phyloP scores from a whole-genome alignment of 495 filamentous ascomycete genomes.

The Entonaema liquescens region DNA sequence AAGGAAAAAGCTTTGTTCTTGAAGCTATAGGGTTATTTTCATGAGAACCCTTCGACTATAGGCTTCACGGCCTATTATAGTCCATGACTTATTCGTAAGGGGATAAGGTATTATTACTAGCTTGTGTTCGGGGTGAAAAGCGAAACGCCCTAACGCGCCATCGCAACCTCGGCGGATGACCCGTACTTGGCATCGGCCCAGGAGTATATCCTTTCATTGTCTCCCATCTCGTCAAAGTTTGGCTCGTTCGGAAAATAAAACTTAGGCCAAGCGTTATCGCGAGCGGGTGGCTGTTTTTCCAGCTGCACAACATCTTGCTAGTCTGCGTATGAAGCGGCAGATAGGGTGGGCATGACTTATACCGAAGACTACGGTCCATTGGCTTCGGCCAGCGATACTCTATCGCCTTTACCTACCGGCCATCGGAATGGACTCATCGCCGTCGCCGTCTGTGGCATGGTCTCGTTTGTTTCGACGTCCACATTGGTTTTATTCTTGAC shows the following conservation, averaged over 20 bases:
- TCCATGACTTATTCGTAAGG: not conserved
- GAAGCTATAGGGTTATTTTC: not conserved
- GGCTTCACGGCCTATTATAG: not conserved
- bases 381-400: conserved; percentile 33
- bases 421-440: conserved; percentile 63
- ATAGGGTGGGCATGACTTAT: conserved; percentile 20
- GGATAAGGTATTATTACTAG: not conserved
- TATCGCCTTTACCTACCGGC: conserved; percentile 59
- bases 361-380: conserved; percentile 29
- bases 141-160: conserved; percentile 13
- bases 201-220: conserved; percentile 1
- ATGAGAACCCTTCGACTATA: not conserved
- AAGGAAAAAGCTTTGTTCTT: not conserved
- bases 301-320: not conserved
- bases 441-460: conserved; percentile 64
- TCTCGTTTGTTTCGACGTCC: conserved; percentile 66
- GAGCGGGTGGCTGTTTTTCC: not conserved
- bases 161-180: conserved; percentile 8
- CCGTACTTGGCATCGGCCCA: conserved; percentile 13
- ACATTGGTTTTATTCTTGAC: conserved; percentile 64
- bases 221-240: not conserved
- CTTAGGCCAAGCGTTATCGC: not conserved
- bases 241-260: conserved; percentile 17
- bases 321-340: not conserved
- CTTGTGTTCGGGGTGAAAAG: not conserved